Percentiles rank a stretch among this genome's conserved stretches.
Evolutionary conservation across 2,329 filamentous ascomycete genomes (phyloP).

Genomic region (Hypoxylon sp.): DNA sequence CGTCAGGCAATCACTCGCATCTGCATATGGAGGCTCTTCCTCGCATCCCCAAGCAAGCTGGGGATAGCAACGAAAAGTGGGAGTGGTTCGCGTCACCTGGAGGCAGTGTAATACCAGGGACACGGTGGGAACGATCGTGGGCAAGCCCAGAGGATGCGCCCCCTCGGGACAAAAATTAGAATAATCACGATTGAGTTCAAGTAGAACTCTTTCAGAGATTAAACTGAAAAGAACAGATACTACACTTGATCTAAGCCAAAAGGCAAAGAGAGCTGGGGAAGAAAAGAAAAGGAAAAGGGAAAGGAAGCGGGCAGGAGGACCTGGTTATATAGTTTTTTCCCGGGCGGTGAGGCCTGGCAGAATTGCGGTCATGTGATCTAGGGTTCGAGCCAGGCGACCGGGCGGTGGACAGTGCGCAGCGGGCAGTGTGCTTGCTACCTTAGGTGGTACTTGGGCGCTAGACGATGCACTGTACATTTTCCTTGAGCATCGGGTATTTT

Average conservation of each 20-base stretch:
- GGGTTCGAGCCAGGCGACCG: background rate
- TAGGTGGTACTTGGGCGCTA: no score
- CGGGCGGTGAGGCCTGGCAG: slow-evolving; percentile 19
- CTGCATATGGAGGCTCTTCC: slow-evolving; percentile 58
- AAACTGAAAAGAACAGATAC: slow-evolving; percentile 98
- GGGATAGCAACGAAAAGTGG: slow-evolving; percentile 66
- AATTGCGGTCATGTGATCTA: background rate
- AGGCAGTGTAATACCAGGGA: slow-evolving; percentile 79
- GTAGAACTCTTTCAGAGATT: slow-evolving; percentile 87
- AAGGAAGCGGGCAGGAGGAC: slow-evolving; percentile 11
- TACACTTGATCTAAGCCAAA: slow-evolving; percentile 85
- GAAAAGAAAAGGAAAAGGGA: slow-evolving; percentile 58
- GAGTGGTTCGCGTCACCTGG: slow-evolving; percentile 71
- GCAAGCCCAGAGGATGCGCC: slow-evolving; percentile 74
- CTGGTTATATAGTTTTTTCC: slow-evolving; percentile 33
- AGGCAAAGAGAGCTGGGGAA: slow-evolving; percentile 62
- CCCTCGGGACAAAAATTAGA: slow-evolving; percentile 74
- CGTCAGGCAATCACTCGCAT: background rate
- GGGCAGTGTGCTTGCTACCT: no score
- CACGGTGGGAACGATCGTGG: slow-evolving; percentile 71
- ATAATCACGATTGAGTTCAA: slow-evolving; percentile 79
- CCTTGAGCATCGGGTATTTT: no score
- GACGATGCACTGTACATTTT: no score
- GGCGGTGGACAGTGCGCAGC: no score
- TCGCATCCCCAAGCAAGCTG: slow-evolving; percentile 62